phyloP scores from a whole-genome alignment of 2,329 filamentous ascomycete genomes.

The Aspergillus cejpii region DNA sequence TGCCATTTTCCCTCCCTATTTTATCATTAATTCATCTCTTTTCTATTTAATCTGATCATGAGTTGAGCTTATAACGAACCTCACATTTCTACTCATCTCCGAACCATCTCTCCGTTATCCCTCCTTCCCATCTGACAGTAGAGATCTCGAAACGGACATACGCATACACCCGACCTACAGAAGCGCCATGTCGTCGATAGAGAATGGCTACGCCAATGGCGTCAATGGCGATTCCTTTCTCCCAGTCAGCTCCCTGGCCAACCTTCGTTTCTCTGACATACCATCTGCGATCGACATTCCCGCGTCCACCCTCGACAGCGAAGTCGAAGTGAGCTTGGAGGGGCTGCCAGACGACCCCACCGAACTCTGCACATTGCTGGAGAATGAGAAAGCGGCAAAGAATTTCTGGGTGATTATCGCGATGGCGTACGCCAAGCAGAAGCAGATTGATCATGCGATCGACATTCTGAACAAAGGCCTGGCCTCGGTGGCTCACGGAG shows the following conservation, averaged over 20 bases:
- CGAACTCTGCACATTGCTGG: slow-evolving; percentile 87
- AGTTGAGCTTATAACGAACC: slow-evolving; percentile 20
- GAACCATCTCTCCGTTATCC: slow-evolving; percentile 9
- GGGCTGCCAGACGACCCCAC: slow-evolving; percentile 89
- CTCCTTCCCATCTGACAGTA: slow-evolving; percentile 1
- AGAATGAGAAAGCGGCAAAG: slow-evolving; percentile 86
- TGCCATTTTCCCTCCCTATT: slow-evolving; percentile 2
- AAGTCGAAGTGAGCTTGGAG: slow-evolving; percentile 88
- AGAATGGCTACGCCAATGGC: slow-evolving; percentile 50
- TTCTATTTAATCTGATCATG: slow-evolving; percentile 21
- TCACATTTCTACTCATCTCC: slow-evolving; percentile 8
- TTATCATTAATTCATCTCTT: slow-evolving; percentile 8
- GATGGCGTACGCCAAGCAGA: slow-evolving; percentile 91
- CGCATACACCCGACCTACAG: slow-evolving; percentile 2
- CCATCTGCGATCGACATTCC: slow-evolving; percentile 59
- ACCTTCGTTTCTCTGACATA: slow-evolving; percentile 54
- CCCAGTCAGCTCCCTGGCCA: slow-evolving; percentile 28
- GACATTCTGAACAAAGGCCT: slow-evolving; percentile 67
- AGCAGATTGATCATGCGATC: slow-evolving; percentile 77
- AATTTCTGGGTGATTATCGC: slow-evolving; percentile 98
- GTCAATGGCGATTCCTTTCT: slow-evolving; percentile 41
- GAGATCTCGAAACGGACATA: not conserved
- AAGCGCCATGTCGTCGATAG: slow-evolving; percentile 46
- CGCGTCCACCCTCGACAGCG: slow-evolving; percentile 54
- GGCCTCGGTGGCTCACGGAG: slow-evolving; percentile 61